These are phyloP conservation scores for Sicyos baderoa DNA, from an alignment of 306 rosid species.

Conservation along the genomic window DNA sequence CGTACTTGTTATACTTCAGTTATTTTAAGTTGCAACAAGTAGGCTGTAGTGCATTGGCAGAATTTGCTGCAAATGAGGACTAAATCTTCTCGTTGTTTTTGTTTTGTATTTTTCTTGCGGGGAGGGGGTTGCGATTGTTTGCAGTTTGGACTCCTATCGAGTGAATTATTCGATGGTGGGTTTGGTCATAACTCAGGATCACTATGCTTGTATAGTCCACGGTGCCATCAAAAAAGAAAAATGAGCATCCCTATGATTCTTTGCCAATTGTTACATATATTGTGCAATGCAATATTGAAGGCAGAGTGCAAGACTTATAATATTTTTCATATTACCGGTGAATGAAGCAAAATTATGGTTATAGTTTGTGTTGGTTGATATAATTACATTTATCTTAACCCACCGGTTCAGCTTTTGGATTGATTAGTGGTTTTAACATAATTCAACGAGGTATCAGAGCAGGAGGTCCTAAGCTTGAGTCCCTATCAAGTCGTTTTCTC, in stretches of 20 bases:
- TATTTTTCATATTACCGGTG: background rate
- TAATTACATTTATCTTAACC: no score
- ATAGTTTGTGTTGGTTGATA: background rate
- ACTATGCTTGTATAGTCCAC: background rate
- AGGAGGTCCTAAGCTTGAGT: no score
- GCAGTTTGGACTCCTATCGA: background rate
- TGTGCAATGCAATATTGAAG: background rate
- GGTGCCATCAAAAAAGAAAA: background rate
- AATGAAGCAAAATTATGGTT: background rate
- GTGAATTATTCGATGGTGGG: background rate
- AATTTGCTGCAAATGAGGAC: slow-evolving; percentile 8
- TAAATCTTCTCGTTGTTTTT: background rate
- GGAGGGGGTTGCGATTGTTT: background rate
- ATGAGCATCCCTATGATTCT: background rate
- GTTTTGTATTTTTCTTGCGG: background rate
- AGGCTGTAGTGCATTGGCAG: background rate
- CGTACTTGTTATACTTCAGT: background rate
- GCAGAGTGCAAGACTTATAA: background rate
- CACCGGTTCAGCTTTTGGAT: no score
- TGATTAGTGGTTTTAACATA: no score
- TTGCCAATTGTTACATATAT: background rate
- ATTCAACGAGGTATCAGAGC: no score
- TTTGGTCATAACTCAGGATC: slow-evolving; percentile 6
- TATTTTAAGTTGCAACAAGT: slow-evolving; percentile 1
- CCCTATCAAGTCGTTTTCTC: no score